Conservation (phyloP, 2,329 filamentous ascomycete species). For the Penicillium brevicompactum region DNA sequence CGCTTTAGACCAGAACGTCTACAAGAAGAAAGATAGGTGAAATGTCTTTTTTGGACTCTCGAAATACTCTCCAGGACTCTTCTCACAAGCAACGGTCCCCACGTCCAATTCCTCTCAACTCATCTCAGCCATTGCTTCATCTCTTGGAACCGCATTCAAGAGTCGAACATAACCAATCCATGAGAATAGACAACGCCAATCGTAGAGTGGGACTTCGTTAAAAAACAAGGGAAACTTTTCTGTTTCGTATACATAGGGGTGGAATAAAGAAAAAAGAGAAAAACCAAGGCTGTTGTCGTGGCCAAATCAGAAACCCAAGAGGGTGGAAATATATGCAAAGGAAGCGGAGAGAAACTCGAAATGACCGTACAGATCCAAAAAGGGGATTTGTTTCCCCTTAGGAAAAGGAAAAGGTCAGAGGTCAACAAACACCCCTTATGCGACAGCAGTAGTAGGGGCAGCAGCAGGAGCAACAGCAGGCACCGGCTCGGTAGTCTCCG, state of each 20-base stretch:
- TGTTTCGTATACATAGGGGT: constrained; percentile 46
- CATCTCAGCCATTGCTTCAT: constrained; percentile 25
- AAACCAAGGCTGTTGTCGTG: constrained; percentile 28
- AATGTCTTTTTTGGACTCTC: constrained; percentile 23
- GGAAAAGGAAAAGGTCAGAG: constrained; percentile 4
- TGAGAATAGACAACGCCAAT: constrained; percentile 42
- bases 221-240: constrained; percentile 27
- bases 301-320: constrained; percentile 11
- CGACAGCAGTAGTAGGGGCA: constrained; percentile 47
- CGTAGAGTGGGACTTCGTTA: constrained; percentile 43
- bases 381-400: constrained; percentile 2
- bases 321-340: constrained; percentile 42
- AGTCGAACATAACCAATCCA: constrained; percentile 32
- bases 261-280: constrained; percentile 26
- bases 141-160: constrained; percentile 33
- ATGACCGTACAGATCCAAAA: constrained; percentile 31
- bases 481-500: constrained; percentile 45
- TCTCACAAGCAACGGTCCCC: constrained; percentile 22
- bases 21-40: constrained; percentile 6
- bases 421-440: constrained; percentile 33
- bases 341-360: constrained; percentile 28
- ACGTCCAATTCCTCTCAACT: constrained; percentile 23
- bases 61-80: constrained; percentile 27
- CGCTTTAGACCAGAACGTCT: not conserved
- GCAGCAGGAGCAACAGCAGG: constrained; percentile 36